Conservation (phyloP, 768 basidiomycete genomes). For the Leucogyrophana mollusca region DNA sequence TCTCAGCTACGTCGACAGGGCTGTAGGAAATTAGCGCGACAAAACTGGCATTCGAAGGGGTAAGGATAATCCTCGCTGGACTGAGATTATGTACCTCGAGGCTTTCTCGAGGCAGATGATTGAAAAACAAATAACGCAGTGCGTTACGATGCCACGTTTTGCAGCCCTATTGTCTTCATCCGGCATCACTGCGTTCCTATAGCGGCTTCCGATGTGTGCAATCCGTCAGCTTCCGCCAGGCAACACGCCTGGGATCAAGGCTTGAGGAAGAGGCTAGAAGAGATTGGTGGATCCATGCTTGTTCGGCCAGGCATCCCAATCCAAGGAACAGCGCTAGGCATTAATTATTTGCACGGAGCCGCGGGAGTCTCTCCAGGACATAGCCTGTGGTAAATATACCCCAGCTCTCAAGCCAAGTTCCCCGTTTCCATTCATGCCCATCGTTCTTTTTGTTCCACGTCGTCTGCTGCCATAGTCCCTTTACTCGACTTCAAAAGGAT, state of each 20-base stretch:
- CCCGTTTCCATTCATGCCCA: too few species aligned
- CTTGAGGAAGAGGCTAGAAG: background rate
- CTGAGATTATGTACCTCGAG: slow-evolving; percentile 10
- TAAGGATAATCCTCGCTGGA: too few species aligned
- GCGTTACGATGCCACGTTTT: slow-evolving; percentile 15
- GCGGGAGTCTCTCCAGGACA: background rate
- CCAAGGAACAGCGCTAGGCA: background rate
- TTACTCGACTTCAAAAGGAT: too few species aligned
- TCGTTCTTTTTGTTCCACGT: too few species aligned
- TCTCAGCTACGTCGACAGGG: slow-evolving; percentile 1
- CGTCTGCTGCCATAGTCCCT: too few species aligned
- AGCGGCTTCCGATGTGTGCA: slow-evolving; percentile 15
- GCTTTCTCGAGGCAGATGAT: slow-evolving; percentile 6
- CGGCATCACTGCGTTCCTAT: slow-evolving; percentile 23
- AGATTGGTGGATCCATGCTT: slow-evolving; percentile 22
- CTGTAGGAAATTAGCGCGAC: slow-evolving; percentile 18
- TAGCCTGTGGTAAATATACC: too few species aligned
- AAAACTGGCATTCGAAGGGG: too few species aligned
- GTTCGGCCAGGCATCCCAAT: slow-evolving; percentile 18
- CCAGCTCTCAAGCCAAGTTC: too few species aligned
- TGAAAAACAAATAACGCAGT: slow-evolving; percentile 13
- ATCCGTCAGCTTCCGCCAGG: background rate
- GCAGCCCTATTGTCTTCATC: slow-evolving; percentile 12
- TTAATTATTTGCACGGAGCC: background rate
- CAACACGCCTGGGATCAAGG: too few species aligned